Conservation (phyloP, 441 rosid genomes). For the Corymbia calophylla region DNA sequence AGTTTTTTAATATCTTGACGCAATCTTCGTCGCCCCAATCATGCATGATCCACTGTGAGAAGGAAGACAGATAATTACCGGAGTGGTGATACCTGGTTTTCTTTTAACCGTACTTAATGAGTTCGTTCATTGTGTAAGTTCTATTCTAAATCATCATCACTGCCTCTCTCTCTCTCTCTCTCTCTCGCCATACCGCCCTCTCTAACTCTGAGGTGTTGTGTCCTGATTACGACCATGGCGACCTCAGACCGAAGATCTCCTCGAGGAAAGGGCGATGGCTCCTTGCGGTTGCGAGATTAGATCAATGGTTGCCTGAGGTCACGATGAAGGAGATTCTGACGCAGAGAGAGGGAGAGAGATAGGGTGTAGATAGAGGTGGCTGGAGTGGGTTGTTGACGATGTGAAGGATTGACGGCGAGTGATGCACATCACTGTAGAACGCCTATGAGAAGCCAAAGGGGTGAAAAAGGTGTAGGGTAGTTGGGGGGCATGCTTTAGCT, state of each 20-base stretch:
- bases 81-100: neutral
- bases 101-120: neutral
- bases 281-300: neutral
- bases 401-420: neutral
- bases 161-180: neutral
- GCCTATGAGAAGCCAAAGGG: neutral
- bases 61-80: neutral
- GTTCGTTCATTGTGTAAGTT: neutral
- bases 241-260: neutral
- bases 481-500: neutral
- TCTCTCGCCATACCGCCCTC: neutral
- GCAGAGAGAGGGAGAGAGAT: no score
- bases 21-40: constrained; percentile 6
- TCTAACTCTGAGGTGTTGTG: neutral
- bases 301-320: neutral
- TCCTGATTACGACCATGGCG: neutral
- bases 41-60: neutral
- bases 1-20: constrained; percentile 2
- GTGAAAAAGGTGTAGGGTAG: neutral
- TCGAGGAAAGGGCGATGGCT: neutral
- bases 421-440: neutral
- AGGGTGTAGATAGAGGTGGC: neutral
- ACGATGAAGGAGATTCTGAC: neutral
- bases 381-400: neutral
- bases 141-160: neutral